Evolutionary conservation across 495 filamentous ascomycete genomes (phyloP).

Genomic region (Xylaria longipes): DNA sequence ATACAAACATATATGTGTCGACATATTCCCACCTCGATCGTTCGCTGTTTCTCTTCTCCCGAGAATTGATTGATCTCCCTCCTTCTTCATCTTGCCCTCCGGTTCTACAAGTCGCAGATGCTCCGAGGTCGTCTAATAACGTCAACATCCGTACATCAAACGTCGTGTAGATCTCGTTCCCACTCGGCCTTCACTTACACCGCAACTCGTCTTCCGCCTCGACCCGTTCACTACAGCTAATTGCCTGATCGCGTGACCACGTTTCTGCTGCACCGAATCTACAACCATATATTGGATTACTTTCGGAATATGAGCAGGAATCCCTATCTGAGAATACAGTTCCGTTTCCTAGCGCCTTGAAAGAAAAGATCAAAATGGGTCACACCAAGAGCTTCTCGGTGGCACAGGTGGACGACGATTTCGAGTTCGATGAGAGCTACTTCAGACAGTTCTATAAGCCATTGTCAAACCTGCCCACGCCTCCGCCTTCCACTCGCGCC

Average conservation of each 20-base stretch:
- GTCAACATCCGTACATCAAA: conserved; percentile 10
- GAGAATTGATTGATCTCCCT: conserved; percentile 33
- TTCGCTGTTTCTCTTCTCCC: conserved; percentile 32
- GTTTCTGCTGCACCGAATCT: conserved; percentile 30
- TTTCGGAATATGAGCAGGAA: conserved; percentile 40
- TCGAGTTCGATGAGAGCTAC: conserved; percentile 60
- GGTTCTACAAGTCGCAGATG: conserved; percentile 18
- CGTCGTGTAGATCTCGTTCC: neutral
- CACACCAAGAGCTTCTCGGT: conserved; percentile 41
- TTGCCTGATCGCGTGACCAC: conserved; percentile 37
- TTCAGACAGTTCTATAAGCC: conserved; percentile 64
- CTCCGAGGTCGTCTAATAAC: neutral
- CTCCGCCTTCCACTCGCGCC: conserved; percentile 57
- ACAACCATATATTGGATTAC: conserved; percentile 17
- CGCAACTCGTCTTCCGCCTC: neutral
- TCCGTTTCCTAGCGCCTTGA: conserved; percentile 35
- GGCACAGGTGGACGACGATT: conserved; percentile 51
- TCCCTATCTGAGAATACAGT: conserved; percentile 26
- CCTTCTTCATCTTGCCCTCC: conserved; percentile 17
- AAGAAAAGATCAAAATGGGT: conserved; percentile 32
- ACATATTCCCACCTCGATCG: conserved; percentile 17
- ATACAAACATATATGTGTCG: conserved; percentile 21
- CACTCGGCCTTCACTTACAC: conserved; percentile 6
- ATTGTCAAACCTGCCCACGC: conserved; percentile 65
- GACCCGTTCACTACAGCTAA: conserved; percentile 11